Base-by-base conservation (phyloP, 495 filamentous ascomycete genomes). In the Cudoniella acicularis region DNA sequence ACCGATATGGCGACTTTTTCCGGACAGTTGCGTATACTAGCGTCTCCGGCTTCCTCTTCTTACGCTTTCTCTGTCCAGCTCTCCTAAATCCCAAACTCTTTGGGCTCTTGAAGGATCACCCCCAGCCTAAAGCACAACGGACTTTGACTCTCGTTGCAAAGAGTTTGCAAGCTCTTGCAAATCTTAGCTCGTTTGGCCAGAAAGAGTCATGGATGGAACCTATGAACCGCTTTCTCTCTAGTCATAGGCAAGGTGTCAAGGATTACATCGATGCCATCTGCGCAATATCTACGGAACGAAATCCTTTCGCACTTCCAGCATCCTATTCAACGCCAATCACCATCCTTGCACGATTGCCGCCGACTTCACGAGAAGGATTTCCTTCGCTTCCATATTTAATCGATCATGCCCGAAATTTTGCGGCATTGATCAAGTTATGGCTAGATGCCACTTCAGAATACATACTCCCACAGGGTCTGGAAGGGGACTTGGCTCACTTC, bases 171-270 rank as follows among this genome's bases (percentile, higher is more conserved):
- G 92, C 89, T 16, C 78, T 99, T 41, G 94, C 93, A 18, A 98
- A 97, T 67, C 84, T 97, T 74, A 89, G 89, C 10, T 91, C 85
- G 1, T 97, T 98, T 60, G 95, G 94, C 55, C 89, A 87, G 66
- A 98, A 98, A 70, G 94, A 98, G 70, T 83, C 87, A 2, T 99
- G 93, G 92, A 99, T 99, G 94, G 95, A 96, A 72, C 91, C 90
- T 3, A 98, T 98, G 95, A 99, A 97, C 67, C 80, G 79, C 10
- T 90, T 91, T 63, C 75, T 91, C 55, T 64, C 66, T 10, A 71
- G 76, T n/a, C 78, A 88, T 57, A 74, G 84, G 9, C 83, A 86
- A 54, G 83, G 88, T 21, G 90, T 98, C 74, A 95, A 91, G 69
- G 79, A 85, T 23, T 97, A 93, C 64, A 85, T 98, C 59, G 92